Evolutionary conservation across 169 alveolate genomes (phyloP), one percentile per base, ranked within the genome.

Genomic region (Plasmodium yoelii): DNA sequence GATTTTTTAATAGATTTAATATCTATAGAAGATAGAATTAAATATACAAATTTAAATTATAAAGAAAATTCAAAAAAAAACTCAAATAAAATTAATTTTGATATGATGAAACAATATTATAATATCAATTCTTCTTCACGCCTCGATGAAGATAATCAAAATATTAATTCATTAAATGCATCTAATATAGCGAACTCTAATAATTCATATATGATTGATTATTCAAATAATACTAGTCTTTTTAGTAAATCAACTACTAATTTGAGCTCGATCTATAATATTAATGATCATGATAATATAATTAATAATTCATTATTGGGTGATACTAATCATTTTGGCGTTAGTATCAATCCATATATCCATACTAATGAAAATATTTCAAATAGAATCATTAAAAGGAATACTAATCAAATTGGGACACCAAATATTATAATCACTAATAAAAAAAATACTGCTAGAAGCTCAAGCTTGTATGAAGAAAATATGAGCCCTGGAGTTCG

Each of bases 1-100:
- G 98, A 96, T 92, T 98, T 97, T 92, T 90, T 98, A 67, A 77
- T 96, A 63, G 99, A 98, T 47, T 12, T 59, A 24, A 70, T 86
- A 70, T 74, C 87, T 5, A 39, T 86, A 53, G 87, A 88, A 46
- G 87, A 88, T 5, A 34, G 82, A 68, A 65, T 71, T 44, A 82
- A 82, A 56, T 39, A n/a, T 49, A 56, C 22, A n/a, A 82, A 82
- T 55, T 34, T 82, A n/a, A 57, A 56, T 67, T 47, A 5, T 47
- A 82, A 44, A 49, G 70, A 44, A 19, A 82, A 47, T 28, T 3
- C 73, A 44, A 56, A 49, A 63, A 70, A 55, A 63, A 70, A 60
- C 68, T 57, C 28, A 12, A n/a, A 46, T 51, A 60, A 42, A 24
- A 44, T 42, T 26, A 69, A 77, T 51, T 77, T 57, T 57, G 88